Percentiles rank a stretch among this genome's conserved stretches.
phyloP scores from a whole-genome alignment of 495 filamentous ascomycete species.

The Lasiosphaeris hirsuta region DNA sequence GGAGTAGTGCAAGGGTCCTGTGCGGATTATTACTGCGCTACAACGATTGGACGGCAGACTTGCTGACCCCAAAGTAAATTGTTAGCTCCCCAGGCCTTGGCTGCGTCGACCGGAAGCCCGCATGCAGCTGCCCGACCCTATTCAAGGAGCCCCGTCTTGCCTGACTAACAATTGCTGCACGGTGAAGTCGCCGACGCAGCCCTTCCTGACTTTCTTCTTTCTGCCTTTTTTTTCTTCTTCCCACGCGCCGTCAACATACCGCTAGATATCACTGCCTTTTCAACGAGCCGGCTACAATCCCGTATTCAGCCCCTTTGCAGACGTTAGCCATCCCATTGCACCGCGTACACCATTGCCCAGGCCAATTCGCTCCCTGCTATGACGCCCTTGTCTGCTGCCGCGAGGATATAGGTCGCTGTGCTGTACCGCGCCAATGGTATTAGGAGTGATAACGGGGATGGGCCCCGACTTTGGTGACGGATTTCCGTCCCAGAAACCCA shows the following conservation, averaged over 20 bases:
- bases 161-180: background rate
- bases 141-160: conserved; percentile 1
- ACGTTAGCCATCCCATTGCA: too few species aligned
- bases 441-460: too few species aligned
- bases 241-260: too few species aligned
- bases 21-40: background rate
- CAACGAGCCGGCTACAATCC: background rate
- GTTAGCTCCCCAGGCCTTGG: background rate
- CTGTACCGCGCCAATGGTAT: conserved; percentile 24
- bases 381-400: conserved; percentile 13
- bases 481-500: conserved; percentile 38
- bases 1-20: background rate
- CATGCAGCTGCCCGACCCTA: conserved; percentile 4
- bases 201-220: too few species aligned
- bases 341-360: too few species aligned
- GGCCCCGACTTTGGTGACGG: conserved; percentile 22
- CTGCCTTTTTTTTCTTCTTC: background rate
- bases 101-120: conserved; percentile 7
- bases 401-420: conserved; percentile 18
- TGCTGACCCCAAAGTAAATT: background rate
- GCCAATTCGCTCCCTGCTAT: conserved; percentile 21
- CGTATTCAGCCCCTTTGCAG: background rate
- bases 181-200: background rate
- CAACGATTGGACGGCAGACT: background rate
- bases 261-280: too few species aligned